These are phyloP conservation scores for Ramaria rubella DNA, from an alignment of 768 basidiomycete genomes.

Conservation along the genomic window DNA sequence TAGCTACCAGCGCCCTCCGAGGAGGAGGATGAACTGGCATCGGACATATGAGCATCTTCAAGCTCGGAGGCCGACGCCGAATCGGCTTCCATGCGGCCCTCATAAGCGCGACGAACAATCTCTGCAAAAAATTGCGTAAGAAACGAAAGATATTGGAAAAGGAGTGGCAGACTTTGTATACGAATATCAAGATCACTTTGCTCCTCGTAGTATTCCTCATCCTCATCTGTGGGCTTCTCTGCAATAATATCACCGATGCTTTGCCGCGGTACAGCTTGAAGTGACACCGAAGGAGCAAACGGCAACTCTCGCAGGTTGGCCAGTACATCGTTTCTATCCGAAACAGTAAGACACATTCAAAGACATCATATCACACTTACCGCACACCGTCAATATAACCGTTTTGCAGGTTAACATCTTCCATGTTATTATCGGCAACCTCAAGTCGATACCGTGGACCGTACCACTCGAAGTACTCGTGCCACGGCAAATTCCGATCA, in stretches of 20 bases:
- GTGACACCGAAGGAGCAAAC: slow-evolving; percentile 76
- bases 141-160: background rate
- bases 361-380: slow-evolving; percentile 35
- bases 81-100: slow-evolving; percentile 8
- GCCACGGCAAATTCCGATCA: slow-evolving; percentile 75
- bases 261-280: slow-evolving; percentile 77
- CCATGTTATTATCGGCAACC: slow-evolving; percentile 89
- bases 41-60: slow-evolving; percentile 6
- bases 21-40: background rate
- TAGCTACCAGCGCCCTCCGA: slow-evolving; percentile 4
- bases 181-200: slow-evolving; percentile 49
- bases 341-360: slow-evolving; percentile 21
- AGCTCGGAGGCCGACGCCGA: slow-evolving; percentile 8
- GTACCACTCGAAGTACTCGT: slow-evolving; percentile 95
- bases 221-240: slow-evolving; percentile 30
- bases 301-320: slow-evolving; percentile 53
- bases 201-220: slow-evolving; percentile 35
- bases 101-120: slow-evolving; percentile 5
- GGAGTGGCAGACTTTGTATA: slow-evolving; percentile 3
- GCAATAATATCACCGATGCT: slow-evolving; percentile 59
- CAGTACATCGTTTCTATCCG: slow-evolving; percentile 43
- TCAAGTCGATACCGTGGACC: slow-evolving; percentile 92
- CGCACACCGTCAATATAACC: slow-evolving; percentile 74
- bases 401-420: slow-evolving; percentile 81
- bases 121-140: background rate